Base-by-base conservation (phyloP, 148 eudicot genomes). In the Bassia scoparia region DNA sequence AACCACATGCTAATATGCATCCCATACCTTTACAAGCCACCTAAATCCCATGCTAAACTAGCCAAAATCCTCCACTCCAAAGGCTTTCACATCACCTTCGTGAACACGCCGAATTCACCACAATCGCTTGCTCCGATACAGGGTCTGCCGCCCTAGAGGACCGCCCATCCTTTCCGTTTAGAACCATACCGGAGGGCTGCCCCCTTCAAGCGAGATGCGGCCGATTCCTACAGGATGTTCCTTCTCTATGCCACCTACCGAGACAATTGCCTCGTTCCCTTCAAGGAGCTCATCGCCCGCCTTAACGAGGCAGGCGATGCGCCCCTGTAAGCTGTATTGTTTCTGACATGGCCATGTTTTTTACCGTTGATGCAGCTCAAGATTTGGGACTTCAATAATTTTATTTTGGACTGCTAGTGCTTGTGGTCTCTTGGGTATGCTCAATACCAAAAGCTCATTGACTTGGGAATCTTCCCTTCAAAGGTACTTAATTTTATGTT, bases 401-500 rank as follows among this genome's bases (percentile, higher is more conserved):
- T 29, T 75, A 77, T 54, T 83, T 44, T 83, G 86, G 86, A 83
- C 86, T n/a, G 83, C 86, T 49, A 83, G 86, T 41, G 77, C 58
- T 21, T 83, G 83, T 77, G 81, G 78, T 9, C 56, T 83, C 20
- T 49, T 77, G 59, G 86, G 79, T 83, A 77, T 75, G 63, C 77
- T 74, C 81, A 83, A 30, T 77, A 62, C 67, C 58, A 75, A 12
- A 55, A 59, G 56, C 83, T 83, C 38, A 7, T 80, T 53, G 52
- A 77, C 9, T 17, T 29, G 38, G 81, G 70, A 0, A 74, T 41
- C 13, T 49, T 7, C 83, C 83, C 11, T 75, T 84, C 17, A 76
- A 81, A 81, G 87, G 87, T 84, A 76, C 11, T 0, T 3, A 15
- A n/a, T n/a, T n/a, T n/a, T n/a, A n/a, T n/a, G n/a, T n/a, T n/a